Percentiles rank a stretch among this genome's conserved stretches.
phyloP scores from a whole-genome alignment of 2,329 filamentous ascomycete genomes.

The Fusarium sp. region DNA sequence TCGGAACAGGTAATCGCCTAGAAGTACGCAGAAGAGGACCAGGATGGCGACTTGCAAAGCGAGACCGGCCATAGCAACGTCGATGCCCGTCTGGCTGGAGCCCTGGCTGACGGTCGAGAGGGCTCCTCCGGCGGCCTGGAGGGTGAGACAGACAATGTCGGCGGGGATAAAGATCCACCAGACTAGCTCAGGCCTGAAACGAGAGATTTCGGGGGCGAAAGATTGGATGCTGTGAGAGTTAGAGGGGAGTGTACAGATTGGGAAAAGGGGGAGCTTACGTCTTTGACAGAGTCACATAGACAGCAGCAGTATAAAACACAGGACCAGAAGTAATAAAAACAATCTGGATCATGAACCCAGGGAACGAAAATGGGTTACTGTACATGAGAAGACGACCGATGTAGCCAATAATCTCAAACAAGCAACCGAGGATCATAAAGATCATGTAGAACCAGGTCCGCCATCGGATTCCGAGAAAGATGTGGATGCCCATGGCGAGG shows the following conservation, averaged over 20 bases:
- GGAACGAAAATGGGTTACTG: constrained; percentile 63
- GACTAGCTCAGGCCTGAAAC: constrained; percentile 52
- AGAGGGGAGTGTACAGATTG: neutral
- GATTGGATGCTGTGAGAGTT: constrained; percentile 47
- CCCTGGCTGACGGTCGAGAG: constrained; percentile 56
- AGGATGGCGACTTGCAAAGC: constrained; percentile 66
- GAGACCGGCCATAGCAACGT: constrained; percentile 58
- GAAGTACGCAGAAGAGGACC: constrained; percentile 57
- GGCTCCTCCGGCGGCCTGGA: constrained; percentile 64
- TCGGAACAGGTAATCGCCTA: constrained; percentile 58
- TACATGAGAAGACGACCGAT: constrained; percentile 63
- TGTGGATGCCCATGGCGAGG: constrained; percentile 56
- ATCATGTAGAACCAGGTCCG: constrained; percentile 54
- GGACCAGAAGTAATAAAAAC: constrained; percentile 53
- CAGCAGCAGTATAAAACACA: constrained; percentile 62
- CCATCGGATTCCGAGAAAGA: constrained; percentile 53
- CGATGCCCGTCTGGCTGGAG: constrained; percentile 52
- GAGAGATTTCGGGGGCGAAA: constrained; percentile 51
- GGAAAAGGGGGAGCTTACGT: constrained; percentile 38
- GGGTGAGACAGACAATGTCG: constrained; percentile 61
- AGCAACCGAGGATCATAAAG: constrained; percentile 62
- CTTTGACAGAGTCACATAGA: constrained; percentile 67
- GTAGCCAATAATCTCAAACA: constrained; percentile 69
- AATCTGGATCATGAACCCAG: constrained; percentile 70
- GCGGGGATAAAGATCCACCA: constrained; percentile 60